Conservation (phyloP, 495 filamentous ascomycete genomes). For the Aspergillus bridgeri region DNA sequence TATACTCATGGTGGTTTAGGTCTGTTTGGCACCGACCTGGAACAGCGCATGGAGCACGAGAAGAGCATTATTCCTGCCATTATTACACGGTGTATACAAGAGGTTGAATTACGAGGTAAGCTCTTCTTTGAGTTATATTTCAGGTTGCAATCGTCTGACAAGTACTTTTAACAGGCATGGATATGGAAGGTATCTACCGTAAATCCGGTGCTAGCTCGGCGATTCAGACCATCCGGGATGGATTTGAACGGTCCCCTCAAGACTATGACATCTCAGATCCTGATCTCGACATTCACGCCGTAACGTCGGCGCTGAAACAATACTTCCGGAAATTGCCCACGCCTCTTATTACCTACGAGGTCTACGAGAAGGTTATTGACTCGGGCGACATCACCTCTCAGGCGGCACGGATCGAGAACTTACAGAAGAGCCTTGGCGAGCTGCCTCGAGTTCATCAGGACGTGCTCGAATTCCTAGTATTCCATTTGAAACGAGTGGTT, state of each 20-base stretch:
- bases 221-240: conserved; percentile 81
- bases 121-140: neutral
- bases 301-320: conserved; percentile 93
- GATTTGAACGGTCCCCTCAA: conserved; percentile 71
- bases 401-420: conserved; percentile 54
- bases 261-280: conserved; percentile 91
- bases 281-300: conserved; percentile 90
- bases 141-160: neutral
- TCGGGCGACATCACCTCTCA: conserved; percentile 45
- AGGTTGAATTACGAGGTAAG: conserved; percentile 83
- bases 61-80: conserved; percentile 85
- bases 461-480: conserved; percentile 88
- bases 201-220: conserved; percentile 90
- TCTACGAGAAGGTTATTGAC: conserved; percentile 87
- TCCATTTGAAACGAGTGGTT: conserved; percentile 89
- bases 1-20: conserved; percentile 27
- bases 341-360: conserved; percentile 86
- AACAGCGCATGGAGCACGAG: conserved; percentile 83
- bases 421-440: conserved; percentile 67
- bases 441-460: conserved; percentile 81
- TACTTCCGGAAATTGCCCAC: conserved; percentile 94
- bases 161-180: conserved; percentile 66
- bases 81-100: conserved; percentile 91
- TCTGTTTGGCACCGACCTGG: conserved; percentile 89
- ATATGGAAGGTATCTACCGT: conserved; percentile 95